Conservation (phyloP, 2,329 filamentous ascomycete species). For the Calonectria pauciramosa region DNA sequence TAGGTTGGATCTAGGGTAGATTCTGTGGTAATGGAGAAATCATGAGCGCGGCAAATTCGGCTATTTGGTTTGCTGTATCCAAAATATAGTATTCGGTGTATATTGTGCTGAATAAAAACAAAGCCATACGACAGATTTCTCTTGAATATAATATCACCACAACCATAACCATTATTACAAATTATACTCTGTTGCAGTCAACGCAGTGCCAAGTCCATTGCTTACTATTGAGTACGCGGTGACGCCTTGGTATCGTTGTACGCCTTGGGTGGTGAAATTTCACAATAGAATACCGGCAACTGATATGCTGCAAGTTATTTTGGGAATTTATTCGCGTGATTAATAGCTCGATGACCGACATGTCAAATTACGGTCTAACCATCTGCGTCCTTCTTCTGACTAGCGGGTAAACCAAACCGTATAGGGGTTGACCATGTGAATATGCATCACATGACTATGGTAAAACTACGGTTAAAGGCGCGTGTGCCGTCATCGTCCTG, state of each 20-base stretch:
- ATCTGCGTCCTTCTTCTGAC: neutral
- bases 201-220: neutral
- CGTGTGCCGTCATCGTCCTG: constrained; percentile 50
- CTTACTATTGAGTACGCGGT: neutral
- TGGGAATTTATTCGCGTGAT: neutral
- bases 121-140: neutral
- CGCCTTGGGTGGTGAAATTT: neutral
- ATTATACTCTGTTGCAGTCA: neutral
- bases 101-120: neutral
- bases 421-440: constrained; percentile 37
- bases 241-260: neutral
- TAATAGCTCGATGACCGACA: neutral
- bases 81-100: no score
- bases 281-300: neutral
- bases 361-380: neutral
- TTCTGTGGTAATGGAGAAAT: neutral
- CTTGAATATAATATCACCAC: neutral
- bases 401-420: neutral
- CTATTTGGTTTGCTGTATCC: no score
- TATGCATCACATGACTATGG: constrained; percentile 51
- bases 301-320: neutral
- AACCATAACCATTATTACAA: neutral
- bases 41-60: neutral
- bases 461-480: constrained; percentile 45
- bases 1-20: neutral